Conservation (phyloP, 1,139 yeast genomes). For the Ogataea hybrid region DNA sequence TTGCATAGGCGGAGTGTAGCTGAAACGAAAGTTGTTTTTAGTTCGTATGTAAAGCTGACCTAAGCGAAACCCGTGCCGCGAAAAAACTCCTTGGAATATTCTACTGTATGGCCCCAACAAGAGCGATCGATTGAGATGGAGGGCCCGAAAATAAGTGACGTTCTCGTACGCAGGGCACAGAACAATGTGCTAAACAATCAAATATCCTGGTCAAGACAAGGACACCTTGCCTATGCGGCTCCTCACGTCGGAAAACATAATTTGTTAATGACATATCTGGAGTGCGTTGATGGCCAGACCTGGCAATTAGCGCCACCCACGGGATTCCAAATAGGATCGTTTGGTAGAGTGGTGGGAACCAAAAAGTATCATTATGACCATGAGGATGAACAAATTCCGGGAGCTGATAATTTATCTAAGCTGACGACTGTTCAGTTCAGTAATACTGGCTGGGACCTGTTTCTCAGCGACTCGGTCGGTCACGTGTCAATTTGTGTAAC, state of each 20-base stretch:
- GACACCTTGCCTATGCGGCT: slow-evolving; percentile 62
- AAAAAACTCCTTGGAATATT: not conserved
- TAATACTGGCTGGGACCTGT: slow-evolving; percentile 52
- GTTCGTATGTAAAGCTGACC: not conserved
- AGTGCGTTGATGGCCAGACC: slow-evolving; percentile 57
- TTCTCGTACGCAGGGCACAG: slow-evolving; percentile 21
- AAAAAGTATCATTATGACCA: slow-evolving; percentile 5
- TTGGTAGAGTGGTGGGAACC: slow-evolving; percentile 9
- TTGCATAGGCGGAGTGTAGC: slow-evolving; percentile 1
- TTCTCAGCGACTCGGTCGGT: slow-evolving; percentile 48
- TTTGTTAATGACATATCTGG: slow-evolving; percentile 57
- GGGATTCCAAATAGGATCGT: slow-evolving; percentile 30
- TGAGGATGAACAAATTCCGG: slow-evolving; percentile 5
- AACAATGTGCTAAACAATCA: slow-evolving; percentile 25
- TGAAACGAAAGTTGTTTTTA: not conserved
- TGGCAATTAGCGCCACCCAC: slow-evolving; percentile 67
- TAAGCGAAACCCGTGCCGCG: slow-evolving; percentile 1
- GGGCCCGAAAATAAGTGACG: slow-evolving; percentile 19
- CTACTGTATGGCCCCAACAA: not conserved
- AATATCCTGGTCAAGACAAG: slow-evolving; percentile 74
- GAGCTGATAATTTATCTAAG: slow-evolving; percentile 3
- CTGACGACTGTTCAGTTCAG: slow-evolving; percentile 42
- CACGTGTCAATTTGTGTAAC: slow-evolving; percentile 45
- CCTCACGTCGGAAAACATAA: slow-evolving; percentile 28
- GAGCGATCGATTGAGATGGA: slow-evolving; percentile 5